Evolutionary conservation across 2,329 filamentous ascomycete species (phyloP).

Genomic region (Coniella lustricola): DNA sequence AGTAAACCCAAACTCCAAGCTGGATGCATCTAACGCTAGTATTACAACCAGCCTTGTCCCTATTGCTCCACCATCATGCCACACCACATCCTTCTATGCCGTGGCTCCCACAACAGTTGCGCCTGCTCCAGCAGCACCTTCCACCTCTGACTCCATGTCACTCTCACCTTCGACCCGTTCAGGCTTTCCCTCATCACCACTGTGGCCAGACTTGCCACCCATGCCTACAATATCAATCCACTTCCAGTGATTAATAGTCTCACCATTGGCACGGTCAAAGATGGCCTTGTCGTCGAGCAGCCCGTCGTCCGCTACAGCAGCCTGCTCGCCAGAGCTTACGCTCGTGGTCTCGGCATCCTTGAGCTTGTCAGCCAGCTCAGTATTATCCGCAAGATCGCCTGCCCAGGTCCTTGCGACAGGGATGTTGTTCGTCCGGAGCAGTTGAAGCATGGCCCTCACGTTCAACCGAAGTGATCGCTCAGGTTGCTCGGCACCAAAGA

Average conservation of each 20-base stretch:
- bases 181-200: conserved; percentile 15
- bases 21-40: not conserved
- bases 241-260: conserved; percentile 39
- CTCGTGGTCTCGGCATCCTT: conserved; percentile 6
- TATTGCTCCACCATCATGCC: not conserved
- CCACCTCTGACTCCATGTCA: conserved; percentile 30
- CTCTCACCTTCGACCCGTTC: conserved; percentile 23
- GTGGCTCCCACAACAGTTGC: not conserved
- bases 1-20: not conserved
- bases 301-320: conserved; percentile 25
- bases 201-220: conserved; percentile 26
- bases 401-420: conserved; percentile 42
- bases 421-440: conserved; percentile 44
- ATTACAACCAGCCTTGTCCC: not conserved
- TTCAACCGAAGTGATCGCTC: conserved; percentile 54
- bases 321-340: conserved; percentile 16
- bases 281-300: conserved; percentile 44
- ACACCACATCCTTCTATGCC: not conserved
- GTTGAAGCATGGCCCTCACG: conserved; percentile 49
- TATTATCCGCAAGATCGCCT: conserved; percentile 43
- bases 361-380: conserved; percentile 30
- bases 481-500: conserved; percentile 51
- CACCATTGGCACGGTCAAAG: conserved; percentile 33
- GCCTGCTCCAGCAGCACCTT: conserved; percentile 17
- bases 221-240: conserved; percentile 48